Base-by-base conservation (phyloP, 2,329 filamentous ascomycete genomes). In the Phyllosticta citrichinensis region DNA sequence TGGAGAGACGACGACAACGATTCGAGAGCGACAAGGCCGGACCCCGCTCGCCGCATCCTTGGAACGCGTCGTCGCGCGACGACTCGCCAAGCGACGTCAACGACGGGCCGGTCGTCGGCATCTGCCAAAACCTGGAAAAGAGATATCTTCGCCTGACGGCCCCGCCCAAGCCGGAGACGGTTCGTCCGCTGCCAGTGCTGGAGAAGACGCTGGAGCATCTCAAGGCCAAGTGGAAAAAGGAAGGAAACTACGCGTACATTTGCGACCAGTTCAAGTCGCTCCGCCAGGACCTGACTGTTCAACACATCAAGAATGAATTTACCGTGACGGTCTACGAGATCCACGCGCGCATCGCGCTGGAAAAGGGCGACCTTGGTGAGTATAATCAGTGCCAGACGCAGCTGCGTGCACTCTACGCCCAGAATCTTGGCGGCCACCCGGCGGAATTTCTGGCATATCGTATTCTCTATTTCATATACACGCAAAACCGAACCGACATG, bases 351-450 rank as follows among this genome's bases (percentile, higher is more conserved):
- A 97, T 99, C 77, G 94, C 94, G 67, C 81, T 99, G 76, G 93
- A 99, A 77, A 97, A 95, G 83, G 91, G 89, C 78, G 94, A 99
- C 81, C 85, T 97, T 80, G 93, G 94, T 99, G 94, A 99, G 94
- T 99, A 99, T 94, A 99, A 99, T 81, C 94, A 99, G 83, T 99
- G 94, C 77, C 94, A 99, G 81, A 97, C 94, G 70, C 94, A 99
- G 79, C 82, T 99, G 73, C 90, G 91, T 76, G 91, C 88, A 66
- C 80, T 99, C 70, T 97, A 99, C 77, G 84, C 85, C 74, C 84
- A 90, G 78, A 88, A 89, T 67, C 80, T 96, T 73, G 90, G 90
- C 72, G 94, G 93, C 70, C 91, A 92, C 75, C 86, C 89, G 72
- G 87, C 89, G 78, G 94, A 99, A 77, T 99, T 99, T 79, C 94